These are phyloP conservation scores for Auricularia cornea DNA, from an alignment of 768 basidiomycete species.

Conservation along the genomic window DNA sequence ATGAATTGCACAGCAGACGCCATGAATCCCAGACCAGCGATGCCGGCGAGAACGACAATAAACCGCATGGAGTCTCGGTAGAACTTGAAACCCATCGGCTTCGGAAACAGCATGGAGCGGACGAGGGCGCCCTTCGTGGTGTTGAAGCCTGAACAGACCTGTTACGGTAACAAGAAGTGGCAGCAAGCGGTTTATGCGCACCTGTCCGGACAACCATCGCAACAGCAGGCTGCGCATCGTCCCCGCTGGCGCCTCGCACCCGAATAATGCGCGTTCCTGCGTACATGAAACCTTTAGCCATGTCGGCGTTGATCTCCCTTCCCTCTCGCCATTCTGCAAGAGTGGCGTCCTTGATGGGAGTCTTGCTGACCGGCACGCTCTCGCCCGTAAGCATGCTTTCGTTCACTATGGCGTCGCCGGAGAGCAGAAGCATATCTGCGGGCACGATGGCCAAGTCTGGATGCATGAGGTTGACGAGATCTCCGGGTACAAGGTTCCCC, in stretches of 20 bases:
- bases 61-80: constrained; percentile 89
- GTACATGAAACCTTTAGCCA: constrained; percentile 78
- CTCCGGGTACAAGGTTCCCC: constrained; percentile 77
- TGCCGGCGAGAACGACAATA: constrained; percentile 83
- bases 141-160: constrained; percentile 54
- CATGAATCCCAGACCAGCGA: constrained; percentile 86
- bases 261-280: constrained; percentile 87
- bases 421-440: constrained; percentile 84
- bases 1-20: constrained; percentile 90
- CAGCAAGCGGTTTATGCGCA: constrained; percentile 20
- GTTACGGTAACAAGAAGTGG: constrained; percentile 5
- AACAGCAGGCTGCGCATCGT: constrained; percentile 58
- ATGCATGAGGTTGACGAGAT: constrained; percentile 82
- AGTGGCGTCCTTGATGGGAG: constrained; percentile 72
- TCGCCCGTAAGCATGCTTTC: constrained; percentile 99
- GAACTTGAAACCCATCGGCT: constrained; percentile 98
- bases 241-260: constrained; percentile 53
- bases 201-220: constrained; percentile 85
- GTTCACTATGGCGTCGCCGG: constrained; percentile 95
- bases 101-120: constrained; percentile 96
- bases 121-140: constrained; percentile 96
- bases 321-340: constrained; percentile 61
- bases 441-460: constrained; percentile 69
- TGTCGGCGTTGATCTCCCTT: constrained; percentile 50
- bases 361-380: constrained; percentile 92